These are phyloP conservation scores for Skeletonema costatum DNA, from an alignment of 108 stramenopile genomes.

Conservation along the genomic window DNA sequence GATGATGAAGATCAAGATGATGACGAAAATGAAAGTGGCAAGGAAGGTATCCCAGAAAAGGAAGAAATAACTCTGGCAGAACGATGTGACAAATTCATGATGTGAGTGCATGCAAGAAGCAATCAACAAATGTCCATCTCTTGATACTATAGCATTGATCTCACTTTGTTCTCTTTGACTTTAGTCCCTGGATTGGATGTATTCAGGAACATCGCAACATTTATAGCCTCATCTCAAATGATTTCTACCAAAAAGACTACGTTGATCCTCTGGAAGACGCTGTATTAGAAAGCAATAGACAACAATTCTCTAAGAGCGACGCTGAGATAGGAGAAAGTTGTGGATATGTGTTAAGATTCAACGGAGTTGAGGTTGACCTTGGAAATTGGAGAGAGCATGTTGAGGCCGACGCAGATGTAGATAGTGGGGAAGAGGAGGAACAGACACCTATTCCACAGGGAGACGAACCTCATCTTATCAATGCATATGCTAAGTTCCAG, in stretches of 20 bases:
- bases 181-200: constrained; percentile 69
- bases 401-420: constrained; percentile 44
- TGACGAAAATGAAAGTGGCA: constrained; percentile 16
- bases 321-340: constrained; percentile 7
- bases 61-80: constrained; percentile 41
- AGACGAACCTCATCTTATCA: constrained; percentile 63
- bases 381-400: constrained; percentile 51
- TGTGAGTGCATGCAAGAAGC: constrained; percentile 5
- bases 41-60: constrained; percentile 19
- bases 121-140: background rate
- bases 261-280: constrained; percentile 49
- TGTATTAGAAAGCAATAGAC: constrained; percentile 18
- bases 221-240: constrained; percentile 66
- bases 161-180: background rate
- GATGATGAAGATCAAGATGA: constrained; percentile 40
- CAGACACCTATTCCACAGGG: background rate
- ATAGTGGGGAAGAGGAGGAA: constrained; percentile 6
- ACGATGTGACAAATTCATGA: constrained; percentile 69
- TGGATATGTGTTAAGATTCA: constrained; percentile 27
- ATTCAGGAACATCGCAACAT: constrained; percentile 67
- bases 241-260: constrained; percentile 56
- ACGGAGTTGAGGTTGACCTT: constrained; percentile 38
- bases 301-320: constrained; percentile 1
- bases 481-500: constrained; percentile 45
- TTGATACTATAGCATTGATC: background rate